Evolutionary conservation across 78 protist genomes (phyloP), one percentile per base, ranked within the genome.

Genomic region (Dictyostelium intermedium): DNA sequence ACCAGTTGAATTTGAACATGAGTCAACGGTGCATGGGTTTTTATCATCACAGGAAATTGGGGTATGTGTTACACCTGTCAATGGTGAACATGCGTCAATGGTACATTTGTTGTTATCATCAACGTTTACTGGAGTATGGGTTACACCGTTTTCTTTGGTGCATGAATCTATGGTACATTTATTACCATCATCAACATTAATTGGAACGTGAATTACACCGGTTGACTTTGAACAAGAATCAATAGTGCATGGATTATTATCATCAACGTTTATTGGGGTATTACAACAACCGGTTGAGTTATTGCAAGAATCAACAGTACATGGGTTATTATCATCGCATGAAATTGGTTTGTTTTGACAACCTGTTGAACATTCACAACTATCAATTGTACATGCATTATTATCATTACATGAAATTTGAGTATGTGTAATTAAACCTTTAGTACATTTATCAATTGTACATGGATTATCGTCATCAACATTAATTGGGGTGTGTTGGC

Each of bases 21-120:
- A 23, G 7, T 91, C 94, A 10, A n/a, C 20, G 23, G 85, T 79
- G 43, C 94, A 91, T 11, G 27, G 32, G n/a, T 91, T 61, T 23
- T 76, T 47, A 70, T 82, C 89, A 43, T 91, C 32, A 35, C 10
- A 61, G 7, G 14, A 8, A n/a, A 72, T 66, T 72, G 95, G 84
- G 25, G 84, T 77, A 66, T 43, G 27, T 1, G 9, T 16, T 74
- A 84, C 77, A 9, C 93, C 93, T 30, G 63, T 61, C 18, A 16
- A 13, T 2, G 32, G 32, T 27, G 74, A 43, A 27, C 93, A 87
- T 34, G 73, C 34, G 37, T 87, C 93, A 8, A 53, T 30, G 2
- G 93, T 87, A 35, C 93, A 87, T 16, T 25, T 30, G 35, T 85
- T 85, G 43, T 37, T 35, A 77, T 85, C 92, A 50, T 69, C 82